Conservation (phyloP, 2,329 filamentous ascomycete genomes). For the Aspergillus fructus region DNA sequence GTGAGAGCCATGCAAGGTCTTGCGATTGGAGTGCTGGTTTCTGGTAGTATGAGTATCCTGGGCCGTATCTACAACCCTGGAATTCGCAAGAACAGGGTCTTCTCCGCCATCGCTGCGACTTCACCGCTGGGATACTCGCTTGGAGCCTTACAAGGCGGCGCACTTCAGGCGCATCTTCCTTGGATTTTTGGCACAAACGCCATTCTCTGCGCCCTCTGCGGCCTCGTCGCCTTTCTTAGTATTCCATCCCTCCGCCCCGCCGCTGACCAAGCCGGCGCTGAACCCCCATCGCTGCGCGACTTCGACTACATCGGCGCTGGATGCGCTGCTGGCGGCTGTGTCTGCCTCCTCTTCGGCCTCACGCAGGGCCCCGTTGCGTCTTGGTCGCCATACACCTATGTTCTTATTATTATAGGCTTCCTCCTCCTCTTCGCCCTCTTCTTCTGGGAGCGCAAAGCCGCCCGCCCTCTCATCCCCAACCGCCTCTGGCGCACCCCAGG, state of each 20-base stretch:
- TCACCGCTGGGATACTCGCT: conserved; percentile 48
- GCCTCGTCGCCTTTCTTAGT: conserved; percentile 38
- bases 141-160: conserved; percentile 46
- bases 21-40: conserved; percentile 50
- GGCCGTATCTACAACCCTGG: conserved; percentile 48
- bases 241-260: conserved; percentile 39
- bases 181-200: conserved; percentile 49
- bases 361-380: conserved; percentile 53
- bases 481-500: conserved; percentile 45
- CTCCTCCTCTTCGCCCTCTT: conserved; percentile 48
- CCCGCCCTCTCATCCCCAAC: conserved; percentile 48
- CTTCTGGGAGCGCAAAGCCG: conserved; percentile 45
- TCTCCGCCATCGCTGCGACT: conserved; percentile 49
- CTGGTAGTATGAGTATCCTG: conserved; percentile 50
- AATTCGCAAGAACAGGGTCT: conserved; percentile 48
- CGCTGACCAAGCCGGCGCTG: conserved; percentile 28
- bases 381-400: conserved; percentile 52
- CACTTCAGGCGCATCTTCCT: conserved; percentile 36
- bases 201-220: conserved; percentile 38
- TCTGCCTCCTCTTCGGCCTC: conserved; percentile 58
- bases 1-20: conserved; percentile 47
- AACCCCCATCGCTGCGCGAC: conserved; percentile 30
- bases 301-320: conserved; percentile 44
- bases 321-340: conserved; percentile 50
- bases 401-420: conserved; percentile 49